Base-by-base conservation (phyloP, 2,329 filamentous ascomycete genomes). In the Fusarium oxysporum region DNA sequence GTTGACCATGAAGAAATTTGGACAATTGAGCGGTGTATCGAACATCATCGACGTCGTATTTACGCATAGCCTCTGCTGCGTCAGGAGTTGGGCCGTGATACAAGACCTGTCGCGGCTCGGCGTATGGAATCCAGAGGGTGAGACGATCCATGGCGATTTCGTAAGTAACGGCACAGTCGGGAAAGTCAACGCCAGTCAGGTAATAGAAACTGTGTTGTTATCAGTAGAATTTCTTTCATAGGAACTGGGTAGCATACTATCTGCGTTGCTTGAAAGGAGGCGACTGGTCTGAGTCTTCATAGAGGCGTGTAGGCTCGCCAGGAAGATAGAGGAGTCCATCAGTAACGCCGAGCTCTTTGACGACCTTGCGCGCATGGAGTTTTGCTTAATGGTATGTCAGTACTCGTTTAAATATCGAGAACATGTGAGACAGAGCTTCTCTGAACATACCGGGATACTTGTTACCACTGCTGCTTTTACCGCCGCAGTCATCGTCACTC, bases 51-150 rank as follows among this genome's bases (percentile, higher is more conserved):
- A 96, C 87, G 72, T 96, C 91, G 74, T 91, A 91, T 61, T 83
- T 85, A 5, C 83, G 83, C 72, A 89, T 83, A 64, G 91, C 92
- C 65, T 93, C 89, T 19, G 91, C 86, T 16, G 85, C 83, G 14
- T 86, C 87, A 0, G 91, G 91, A 28, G 87, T 88, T 38, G 84
- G 85, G 21, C 92, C 92, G 76, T 88, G 89, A 87, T 88, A 94
- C 54, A 93, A 87, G 16, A 88, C 84, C 73, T 87, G 85, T 21
- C 84, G 85, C 19, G 88, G 89, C 72, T 92, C 89, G 71, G 91
- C 89, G 74, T 89, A 88, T 5, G 93, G 92, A 53, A 96, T 90
- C 88, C 92, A 96, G 33, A 96, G 87, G 9, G 87, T 89, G 63
- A 96, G 87, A 28, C 84, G 82, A 79, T 95, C 92, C 16, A 83